These are phyloP conservation scores for Kluyveromyces dobzhanskii DNA, from an alignment of 805 yeast genomes.

Conservation along the genomic window DNA sequence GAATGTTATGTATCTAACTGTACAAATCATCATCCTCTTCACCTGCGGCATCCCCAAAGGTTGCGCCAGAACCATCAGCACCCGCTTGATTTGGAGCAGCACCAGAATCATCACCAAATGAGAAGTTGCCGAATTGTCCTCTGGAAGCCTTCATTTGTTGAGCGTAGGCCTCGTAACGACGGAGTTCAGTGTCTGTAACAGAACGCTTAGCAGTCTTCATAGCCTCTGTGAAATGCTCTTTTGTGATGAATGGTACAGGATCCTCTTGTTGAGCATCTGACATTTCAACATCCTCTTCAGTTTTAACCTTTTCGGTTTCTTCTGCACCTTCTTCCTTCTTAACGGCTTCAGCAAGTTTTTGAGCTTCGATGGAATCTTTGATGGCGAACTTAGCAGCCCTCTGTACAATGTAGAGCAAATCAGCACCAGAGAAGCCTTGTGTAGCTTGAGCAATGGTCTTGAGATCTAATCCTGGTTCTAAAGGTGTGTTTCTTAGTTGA, in stretches of 20 bases:
- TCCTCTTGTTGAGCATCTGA: conserved; percentile 45
- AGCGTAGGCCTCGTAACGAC: conserved; percentile 97
- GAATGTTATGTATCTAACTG: conserved; percentile 24
- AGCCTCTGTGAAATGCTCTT: conserved; percentile 95
- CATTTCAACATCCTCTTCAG: conserved; percentile 42
- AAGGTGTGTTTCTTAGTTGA: conserved; percentile 95
- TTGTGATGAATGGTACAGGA: conserved; percentile 92
- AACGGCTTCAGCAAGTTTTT: conserved; percentile 37
- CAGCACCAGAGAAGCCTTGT: conserved; percentile 99
- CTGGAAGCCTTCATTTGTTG: conserved; percentile 94
- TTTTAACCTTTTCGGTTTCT: conserved; percentile 24
- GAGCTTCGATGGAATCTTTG: conserved; percentile 93
- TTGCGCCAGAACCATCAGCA: conserved; percentile 34
- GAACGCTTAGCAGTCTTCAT: conserved; percentile 99
- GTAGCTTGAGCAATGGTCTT: conserved; percentile 85
- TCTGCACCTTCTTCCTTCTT: conserved; percentile 31
- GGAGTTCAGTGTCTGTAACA: conserved; percentile 92
- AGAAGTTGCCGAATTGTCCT: conserved; percentile 87
- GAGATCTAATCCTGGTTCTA: conserved; percentile 93
- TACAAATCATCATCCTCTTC: conserved; percentile 64
- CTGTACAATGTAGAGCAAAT: conserved; percentile 92
- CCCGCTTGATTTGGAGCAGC: conserved; percentile 31
- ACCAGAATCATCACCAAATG: conserved; percentile 50
- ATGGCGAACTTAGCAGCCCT: conserved; percentile 98
- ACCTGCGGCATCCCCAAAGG: conserved; percentile 36